Conservation (phyloP, 1,284 basidiomycete species). For the Ganoderma meredithae region DNA sequence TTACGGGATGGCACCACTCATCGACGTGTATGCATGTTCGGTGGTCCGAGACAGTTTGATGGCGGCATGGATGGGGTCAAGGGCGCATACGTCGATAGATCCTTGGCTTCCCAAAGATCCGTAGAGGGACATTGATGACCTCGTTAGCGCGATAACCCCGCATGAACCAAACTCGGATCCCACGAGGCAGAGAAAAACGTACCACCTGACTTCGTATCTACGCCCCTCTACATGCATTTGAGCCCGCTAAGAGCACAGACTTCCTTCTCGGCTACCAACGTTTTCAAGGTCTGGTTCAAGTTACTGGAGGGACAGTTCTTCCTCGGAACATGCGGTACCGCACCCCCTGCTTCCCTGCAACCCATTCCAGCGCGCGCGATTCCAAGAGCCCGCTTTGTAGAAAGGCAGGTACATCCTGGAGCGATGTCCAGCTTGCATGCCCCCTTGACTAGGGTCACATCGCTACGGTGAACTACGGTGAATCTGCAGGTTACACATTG, state of each 20-base stretch:
- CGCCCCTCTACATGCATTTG: constrained; percentile 87
- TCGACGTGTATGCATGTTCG: constrained; percentile 48
- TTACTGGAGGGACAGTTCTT: constrained; percentile 63
- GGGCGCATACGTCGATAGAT: constrained; percentile 69
- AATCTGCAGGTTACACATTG: constrained; percentile 59
- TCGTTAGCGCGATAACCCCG: constrained; percentile 36
- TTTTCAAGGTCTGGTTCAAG: constrained; percentile 76
- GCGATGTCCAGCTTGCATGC: constrained; percentile 54
- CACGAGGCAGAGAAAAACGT: neutral
- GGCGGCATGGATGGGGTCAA: constrained; percentile 69
- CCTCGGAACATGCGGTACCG: constrained; percentile 54
- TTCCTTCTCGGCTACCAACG: constrained; percentile 74
- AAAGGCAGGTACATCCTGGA: constrained; percentile 56
- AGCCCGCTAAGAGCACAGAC: constrained; percentile 81
- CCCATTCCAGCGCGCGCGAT: constrained; percentile 56
- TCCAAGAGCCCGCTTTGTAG: constrained; percentile 69
- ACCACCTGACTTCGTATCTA: constrained; percentile 60
- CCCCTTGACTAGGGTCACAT: constrained; percentile 40
- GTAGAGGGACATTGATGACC: constrained; percentile 67
- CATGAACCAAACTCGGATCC: neutral
- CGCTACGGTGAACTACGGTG: constrained; percentile 66
- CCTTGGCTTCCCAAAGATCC: constrained; percentile 80
- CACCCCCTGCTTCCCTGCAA: constrained; percentile 73
- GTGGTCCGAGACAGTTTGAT: constrained; percentile 46
- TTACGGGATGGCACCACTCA: constrained; percentile 32